Evolutionary conservation across 441 rosid species (phyloP).

Genomic region (Omphalea diandra): DNA sequence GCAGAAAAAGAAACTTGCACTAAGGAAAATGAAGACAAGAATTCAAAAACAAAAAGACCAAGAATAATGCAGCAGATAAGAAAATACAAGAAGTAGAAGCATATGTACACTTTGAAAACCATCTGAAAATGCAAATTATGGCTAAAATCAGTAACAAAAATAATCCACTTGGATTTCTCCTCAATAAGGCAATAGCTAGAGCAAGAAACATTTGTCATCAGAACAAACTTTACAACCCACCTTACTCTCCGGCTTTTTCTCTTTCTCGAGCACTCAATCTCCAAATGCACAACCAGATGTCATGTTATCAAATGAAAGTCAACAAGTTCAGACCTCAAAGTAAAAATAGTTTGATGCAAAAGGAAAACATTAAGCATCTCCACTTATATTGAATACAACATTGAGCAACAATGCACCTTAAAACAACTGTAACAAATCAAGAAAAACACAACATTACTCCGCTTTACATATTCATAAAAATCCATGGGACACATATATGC

Average conservation of each 20-base stretch:
- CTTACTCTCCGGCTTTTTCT: neutral
- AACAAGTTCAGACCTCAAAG: neutral
- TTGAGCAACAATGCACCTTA: neutral
- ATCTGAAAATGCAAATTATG: constrained; percentile 88
- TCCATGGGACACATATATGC: neutral
- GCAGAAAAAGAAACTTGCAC: neutral
- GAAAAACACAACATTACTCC: neutral
- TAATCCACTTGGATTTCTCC: constrained; percentile 95
- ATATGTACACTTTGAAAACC: constrained; percentile 70
- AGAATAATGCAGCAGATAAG: neutral
- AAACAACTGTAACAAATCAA: neutral
- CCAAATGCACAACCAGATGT: neutral
- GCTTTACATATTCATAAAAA: neutral
- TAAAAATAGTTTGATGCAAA: neutral
- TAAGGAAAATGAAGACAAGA: neutral
- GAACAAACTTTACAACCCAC: neutral
- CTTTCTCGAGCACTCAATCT: neutral
- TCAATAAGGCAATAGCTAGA: constrained; percentile 86
- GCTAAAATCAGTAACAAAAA: constrained; percentile 92
- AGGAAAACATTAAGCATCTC: neutral
- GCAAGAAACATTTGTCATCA: constrained; percentile 11
- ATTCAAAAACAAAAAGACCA: neutral
- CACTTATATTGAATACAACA: neutral
- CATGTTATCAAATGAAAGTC: neutral
- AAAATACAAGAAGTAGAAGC: constrained; percentile 5